Evolutionary conservation across 2,329 filamentous ascomycete species (phyloP), one percentile per base, ranked within the genome.

Genomic region (Penicillium sp.): DNA sequence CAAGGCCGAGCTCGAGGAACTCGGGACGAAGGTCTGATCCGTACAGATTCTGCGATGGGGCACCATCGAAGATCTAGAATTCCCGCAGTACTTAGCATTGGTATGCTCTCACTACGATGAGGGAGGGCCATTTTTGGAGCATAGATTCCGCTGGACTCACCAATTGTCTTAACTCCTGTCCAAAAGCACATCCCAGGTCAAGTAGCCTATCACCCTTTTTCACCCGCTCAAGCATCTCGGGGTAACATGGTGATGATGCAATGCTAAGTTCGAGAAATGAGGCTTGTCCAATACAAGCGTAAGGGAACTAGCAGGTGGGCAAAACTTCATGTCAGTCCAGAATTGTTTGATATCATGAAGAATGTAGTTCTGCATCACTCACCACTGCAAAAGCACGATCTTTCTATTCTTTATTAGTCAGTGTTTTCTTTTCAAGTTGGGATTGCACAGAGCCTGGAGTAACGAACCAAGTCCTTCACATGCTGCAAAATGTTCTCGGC

Each of bases 1-100:
- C 82, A 67, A 86, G 84, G 29, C 83, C 83, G n/a, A 82, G 67
- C 14, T 82, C 75, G 50, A 84, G 74, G 58, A 84, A 81, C 11
- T 70, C 71, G 13, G 73, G 60, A 41, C 79, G 74, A 4, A 81
- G 59, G 57, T 84, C 81, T 4, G 74, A 71, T 16, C 79, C 81
- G 52, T 78, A 78, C 19, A 84, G 66, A 42, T 78, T 75, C 16
- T 72, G 65, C 3, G 76, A 71, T 29, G 76, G 69, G 11, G 80
- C 80, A 23, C 81, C 81, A 55, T 82, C 79, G 47, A 49, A 62
- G 16, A 58, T 52, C 61, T 62, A 26, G 6, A 29, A 11, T 43
- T 43, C 19, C 10, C 26, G 26, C 4, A 6, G 9, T 16, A 7
- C n/a, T 43, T 43, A 2, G 13, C 14, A n/a, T 43, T 30, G 30